phyloP scores from a whole-genome alignment of 805 yeast species.

The Lachancea sp. region DNA sequence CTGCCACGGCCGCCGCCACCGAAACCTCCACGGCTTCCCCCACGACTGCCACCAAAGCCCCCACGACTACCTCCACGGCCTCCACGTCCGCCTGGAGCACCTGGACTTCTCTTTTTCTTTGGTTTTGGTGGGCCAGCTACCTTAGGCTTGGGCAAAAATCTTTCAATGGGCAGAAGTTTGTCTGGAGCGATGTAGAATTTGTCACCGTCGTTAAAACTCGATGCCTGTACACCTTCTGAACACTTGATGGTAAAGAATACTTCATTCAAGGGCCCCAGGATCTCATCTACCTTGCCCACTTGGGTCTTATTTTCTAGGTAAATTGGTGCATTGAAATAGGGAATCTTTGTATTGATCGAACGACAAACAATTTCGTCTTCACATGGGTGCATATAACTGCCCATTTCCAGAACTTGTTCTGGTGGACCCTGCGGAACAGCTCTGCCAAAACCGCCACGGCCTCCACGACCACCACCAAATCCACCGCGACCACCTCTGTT shows the following conservation, averaged over 20 bases:
- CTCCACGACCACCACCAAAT: conserved; percentile 35
- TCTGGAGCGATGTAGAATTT: conserved; percentile 94
- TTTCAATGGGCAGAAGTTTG: conserved; percentile 88
- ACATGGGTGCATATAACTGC: conserved; percentile 82
- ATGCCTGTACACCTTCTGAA: conserved; percentile 91
- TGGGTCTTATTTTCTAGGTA: conserved; percentile 93
- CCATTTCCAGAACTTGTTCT: conserved; percentile 91
- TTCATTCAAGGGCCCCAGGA: conserved; percentile 94
- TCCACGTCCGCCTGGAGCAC: conserved; percentile 46
- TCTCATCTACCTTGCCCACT: conserved; percentile 97
- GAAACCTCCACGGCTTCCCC: conserved; percentile 32
- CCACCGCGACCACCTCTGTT: conserved; percentile 39
- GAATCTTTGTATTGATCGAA: conserved; percentile 87
- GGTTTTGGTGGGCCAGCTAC: conserved; percentile 75
- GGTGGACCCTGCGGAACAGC: conserved; percentile 90
- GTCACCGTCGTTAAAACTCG: conserved; percentile 90
- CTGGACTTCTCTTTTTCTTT: conserved; percentile 58
- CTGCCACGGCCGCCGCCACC: conserved; percentile 35
- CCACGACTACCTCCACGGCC: conserved; percentile 46
- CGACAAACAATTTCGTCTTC: conserved; percentile 97
- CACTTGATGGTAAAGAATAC: conserved; percentile 97
- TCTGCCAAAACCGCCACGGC: conserved; percentile 44
- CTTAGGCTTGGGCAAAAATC: conserved; percentile 96
- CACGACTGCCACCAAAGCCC: conserved; percentile 41
- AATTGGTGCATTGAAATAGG: conserved; percentile 98